Evolutionary conservation across 2,329 filamentous ascomycete genomes (phyloP).

Genomic region (Phaeosphaeria sp.): DNA sequence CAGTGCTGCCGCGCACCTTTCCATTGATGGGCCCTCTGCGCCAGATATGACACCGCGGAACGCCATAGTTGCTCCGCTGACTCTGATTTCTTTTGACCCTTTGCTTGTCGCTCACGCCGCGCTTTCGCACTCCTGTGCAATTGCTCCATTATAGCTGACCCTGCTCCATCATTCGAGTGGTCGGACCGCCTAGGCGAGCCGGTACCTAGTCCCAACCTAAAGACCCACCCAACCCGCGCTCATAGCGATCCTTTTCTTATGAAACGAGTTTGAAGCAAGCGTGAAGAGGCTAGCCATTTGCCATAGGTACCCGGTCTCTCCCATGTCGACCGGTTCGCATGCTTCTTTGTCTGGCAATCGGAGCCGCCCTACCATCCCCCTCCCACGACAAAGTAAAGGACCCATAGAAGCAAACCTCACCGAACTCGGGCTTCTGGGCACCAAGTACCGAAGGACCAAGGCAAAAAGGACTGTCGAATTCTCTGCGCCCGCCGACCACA

Average conservation of each 20-base stretch:
- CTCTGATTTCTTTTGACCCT: slow-evolving; percentile 14
- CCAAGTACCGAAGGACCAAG: slow-evolving; percentile 27
- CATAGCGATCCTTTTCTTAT: slow-evolving; percentile 39
- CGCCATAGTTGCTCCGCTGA: slow-evolving; percentile 15
- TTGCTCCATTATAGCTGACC: slow-evolving; percentile 18
- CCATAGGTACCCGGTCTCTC: slow-evolving; percentile 27
- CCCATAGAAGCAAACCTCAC: slow-evolving; percentile 43
- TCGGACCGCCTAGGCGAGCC: slow-evolving; percentile 30
- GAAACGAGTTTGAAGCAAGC: slow-evolving; percentile 50
- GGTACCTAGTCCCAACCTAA: slow-evolving; percentile 33
- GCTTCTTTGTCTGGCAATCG: slow-evolving; percentile 39
- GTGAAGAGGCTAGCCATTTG: slow-evolving; percentile 37
- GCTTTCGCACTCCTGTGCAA: slow-evolving; percentile 13
- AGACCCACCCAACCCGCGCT: slow-evolving; percentile 32
- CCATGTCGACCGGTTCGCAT: slow-evolving; percentile 47
- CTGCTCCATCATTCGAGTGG: slow-evolving; percentile 28
- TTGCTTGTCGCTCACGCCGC: slow-evolving; percentile 13
- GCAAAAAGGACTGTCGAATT: slow-evolving; percentile 45
- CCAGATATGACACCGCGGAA: slow-evolving; percentile 23
- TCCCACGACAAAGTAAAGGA: slow-evolving; percentile 19
- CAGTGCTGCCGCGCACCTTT: slow-evolving; percentile 6
- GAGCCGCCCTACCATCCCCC: slow-evolving; percentile 29
- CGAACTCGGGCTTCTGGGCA: slow-evolving; percentile 42
- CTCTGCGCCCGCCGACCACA: slow-evolving; percentile 33
- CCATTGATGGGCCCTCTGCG: slow-evolving; percentile 5